Evolutionary conservation across 176 grass and related monocot species (phyloP).

Genomic region (Chrysopogon serrulatus): DNA sequence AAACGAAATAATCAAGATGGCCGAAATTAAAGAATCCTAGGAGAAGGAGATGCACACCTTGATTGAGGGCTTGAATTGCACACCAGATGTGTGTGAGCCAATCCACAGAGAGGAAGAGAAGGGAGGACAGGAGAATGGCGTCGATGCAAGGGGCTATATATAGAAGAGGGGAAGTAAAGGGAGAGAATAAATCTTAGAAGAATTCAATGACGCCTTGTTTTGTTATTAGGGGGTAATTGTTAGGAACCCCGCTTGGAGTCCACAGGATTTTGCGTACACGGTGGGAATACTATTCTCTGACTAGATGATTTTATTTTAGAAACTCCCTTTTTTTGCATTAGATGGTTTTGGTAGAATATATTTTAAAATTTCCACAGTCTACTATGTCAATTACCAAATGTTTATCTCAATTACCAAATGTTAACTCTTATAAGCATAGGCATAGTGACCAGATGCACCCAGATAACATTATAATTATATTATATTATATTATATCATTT

Average conservation of each 20-base stretch:
- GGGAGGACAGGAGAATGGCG: constrained; percentile 21
- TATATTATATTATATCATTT: not conserved
- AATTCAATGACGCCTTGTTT: constrained; percentile 31
- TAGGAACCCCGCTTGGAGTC: constrained; percentile 1
- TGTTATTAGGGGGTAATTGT: constrained; percentile 10
- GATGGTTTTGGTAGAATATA: not conserved
- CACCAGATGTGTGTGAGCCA: not conserved
- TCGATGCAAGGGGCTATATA: constrained; percentile 33
- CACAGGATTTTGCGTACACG: not conserved
- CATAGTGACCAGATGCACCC: not conserved
- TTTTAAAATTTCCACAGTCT: not conserved
- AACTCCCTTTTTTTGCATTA: not conserved
- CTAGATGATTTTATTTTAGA: not conserved
- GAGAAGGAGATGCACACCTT: constrained; percentile 34
- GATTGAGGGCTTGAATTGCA: not conserved
- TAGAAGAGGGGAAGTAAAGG: not conserved
- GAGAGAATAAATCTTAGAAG: constrained; percentile 28
- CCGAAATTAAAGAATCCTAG: not conserved
- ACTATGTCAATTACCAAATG: too few species aligned
- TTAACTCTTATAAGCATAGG: not conserved
- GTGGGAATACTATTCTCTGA: not conserved
- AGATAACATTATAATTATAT: not conserved
- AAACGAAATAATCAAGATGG: not conserved
- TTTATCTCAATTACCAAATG: not conserved
- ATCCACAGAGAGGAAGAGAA: not conserved